These are phyloP conservation scores for Cercospora sp. DNA, from an alignment of 2,329 filamentous ascomycete species.

Conservation along the genomic window DNA sequence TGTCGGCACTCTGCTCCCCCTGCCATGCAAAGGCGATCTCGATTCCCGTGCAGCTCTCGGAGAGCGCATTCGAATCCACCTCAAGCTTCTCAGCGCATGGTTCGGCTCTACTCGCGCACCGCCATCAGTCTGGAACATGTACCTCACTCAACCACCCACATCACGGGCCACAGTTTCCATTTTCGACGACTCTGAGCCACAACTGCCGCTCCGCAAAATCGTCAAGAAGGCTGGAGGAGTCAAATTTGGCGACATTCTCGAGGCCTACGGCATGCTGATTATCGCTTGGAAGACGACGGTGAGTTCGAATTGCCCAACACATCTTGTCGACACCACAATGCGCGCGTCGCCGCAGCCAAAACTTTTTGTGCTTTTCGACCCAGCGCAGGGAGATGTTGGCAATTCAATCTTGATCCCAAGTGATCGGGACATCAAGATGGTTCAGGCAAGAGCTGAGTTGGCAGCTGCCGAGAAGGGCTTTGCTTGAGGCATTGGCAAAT, in stretches of 20 bases:
- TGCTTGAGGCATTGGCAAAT: neutral
- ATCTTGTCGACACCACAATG: neutral
- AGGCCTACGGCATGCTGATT: slow-evolving; percentile 1
- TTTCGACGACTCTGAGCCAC: neutral
- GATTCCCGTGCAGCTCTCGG: slow-evolving; percentile 1
- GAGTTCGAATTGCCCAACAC: neutral
- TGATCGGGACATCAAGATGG: neutral
- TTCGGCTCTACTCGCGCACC: slow-evolving; percentile 7
- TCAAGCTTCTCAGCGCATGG: neutral
- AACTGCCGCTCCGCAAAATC: neutral
- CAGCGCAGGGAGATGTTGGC: neutral
- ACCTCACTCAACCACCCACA: slow-evolving; percentile 6
- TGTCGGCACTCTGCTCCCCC: neutral
- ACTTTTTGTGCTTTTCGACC: neutral
- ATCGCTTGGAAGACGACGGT: neutral
- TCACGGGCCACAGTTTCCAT: neutral
- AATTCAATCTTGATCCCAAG: neutral
- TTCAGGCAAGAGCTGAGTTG: neutral
- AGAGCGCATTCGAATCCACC: neutral
- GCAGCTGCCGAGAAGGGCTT: neutral
- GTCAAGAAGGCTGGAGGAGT: slow-evolving; percentile 1
- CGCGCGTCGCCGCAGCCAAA: neutral
- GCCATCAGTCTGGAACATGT: slow-evolving; percentile 9
- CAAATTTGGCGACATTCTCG: slow-evolving; percentile 2
- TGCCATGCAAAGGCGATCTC: neutral